Conservation (phyloP, 73 alveolate genomes). For the Paramecium sexaurelia region DNA sequence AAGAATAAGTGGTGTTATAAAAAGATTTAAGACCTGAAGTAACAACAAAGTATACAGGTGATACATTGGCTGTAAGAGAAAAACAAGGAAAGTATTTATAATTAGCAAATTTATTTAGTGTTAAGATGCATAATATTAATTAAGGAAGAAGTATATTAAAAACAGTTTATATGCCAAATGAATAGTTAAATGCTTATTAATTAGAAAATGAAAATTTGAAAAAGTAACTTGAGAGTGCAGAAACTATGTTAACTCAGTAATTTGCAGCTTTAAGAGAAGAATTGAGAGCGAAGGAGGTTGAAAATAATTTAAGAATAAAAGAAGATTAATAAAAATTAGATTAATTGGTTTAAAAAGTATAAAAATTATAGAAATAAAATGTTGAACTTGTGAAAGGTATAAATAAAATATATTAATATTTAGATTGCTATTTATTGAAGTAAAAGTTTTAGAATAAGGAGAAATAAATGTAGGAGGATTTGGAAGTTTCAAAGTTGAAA, state of each 20-base stretch:
- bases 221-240: background rate
- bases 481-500: background rate
- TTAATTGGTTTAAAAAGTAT: background rate
- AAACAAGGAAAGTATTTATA: background rate
- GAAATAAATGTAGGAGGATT: constrained; percentile 11
- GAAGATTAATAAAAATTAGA: constrained; percentile 41
- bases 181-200: constrained; percentile 27
- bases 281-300: constrained; percentile 38
- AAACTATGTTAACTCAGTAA: constrained; percentile 24
- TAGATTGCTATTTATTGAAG: constrained; percentile 7
- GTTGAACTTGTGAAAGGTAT: constrained; percentile 54
- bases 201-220: constrained; percentile 39
- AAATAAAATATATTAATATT: background rate
- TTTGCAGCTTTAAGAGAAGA: constrained; percentile 57
- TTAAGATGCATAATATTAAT: constrained; percentile 32
- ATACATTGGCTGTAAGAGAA: constrained; percentile 17
- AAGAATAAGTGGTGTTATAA: background rate
- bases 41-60: constrained; percentile 40
- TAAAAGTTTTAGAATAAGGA: background rate
- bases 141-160: constrained; percentile 25
- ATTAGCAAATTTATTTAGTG: background rate
- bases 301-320: background rate
- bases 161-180: constrained; percentile 60
- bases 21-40: constrained; percentile 60
- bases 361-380: constrained; percentile 38